Evolutionary conservation across 2,329 filamentous ascomycete genomes (phyloP).

Genomic region (Dactylonectria estremocensis): DNA sequence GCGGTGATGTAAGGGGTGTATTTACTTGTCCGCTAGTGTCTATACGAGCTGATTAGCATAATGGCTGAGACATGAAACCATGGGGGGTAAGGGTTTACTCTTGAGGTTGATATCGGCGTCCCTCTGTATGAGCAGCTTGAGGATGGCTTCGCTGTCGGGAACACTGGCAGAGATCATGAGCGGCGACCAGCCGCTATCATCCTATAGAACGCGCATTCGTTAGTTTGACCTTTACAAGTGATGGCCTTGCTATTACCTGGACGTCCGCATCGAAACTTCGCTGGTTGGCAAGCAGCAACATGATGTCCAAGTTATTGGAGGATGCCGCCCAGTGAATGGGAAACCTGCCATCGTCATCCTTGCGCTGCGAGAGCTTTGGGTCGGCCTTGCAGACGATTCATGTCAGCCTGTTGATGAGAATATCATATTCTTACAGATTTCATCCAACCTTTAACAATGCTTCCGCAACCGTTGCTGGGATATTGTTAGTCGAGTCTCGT

Average conservation of each 20-base stretch:
- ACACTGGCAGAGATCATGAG: conserved; percentile 87
- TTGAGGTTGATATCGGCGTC: conserved; percentile 82
- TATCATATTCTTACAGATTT: background rate
- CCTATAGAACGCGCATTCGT: conserved; percentile 59
- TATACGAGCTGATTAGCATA: conserved; percentile 48
- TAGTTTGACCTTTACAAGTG: background rate
- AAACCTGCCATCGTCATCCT: conserved; percentile 90
- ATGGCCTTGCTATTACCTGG: conserved; percentile 66
- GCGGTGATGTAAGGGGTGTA: background rate
- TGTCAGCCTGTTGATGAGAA: background rate
- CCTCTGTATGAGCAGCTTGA: conserved; percentile 77
- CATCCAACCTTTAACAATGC: conserved; percentile 60
- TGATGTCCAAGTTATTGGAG: conserved; percentile 83
- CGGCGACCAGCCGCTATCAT: conserved; percentile 86
- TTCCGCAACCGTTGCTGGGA: conserved; percentile 78
- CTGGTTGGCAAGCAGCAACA: conserved; percentile 78
- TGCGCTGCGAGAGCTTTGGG: conserved; percentile 78
- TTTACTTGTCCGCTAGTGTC: conserved; percentile 76
- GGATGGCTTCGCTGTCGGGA: conserved; percentile 78
- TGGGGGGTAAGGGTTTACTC: conserved; percentile 62
- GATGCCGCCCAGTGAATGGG: conserved; percentile 96
- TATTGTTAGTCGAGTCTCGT: conserved; percentile 29
- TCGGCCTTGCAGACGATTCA: conserved; percentile 71
- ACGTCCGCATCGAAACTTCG: conserved; percentile 88
- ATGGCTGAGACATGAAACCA: background rate